These are phyloP conservation scores for Cladosporium sphaerospermum DNA, from an alignment of 2,329 filamentous ascomycete species.

Conservation along the genomic window DNA sequence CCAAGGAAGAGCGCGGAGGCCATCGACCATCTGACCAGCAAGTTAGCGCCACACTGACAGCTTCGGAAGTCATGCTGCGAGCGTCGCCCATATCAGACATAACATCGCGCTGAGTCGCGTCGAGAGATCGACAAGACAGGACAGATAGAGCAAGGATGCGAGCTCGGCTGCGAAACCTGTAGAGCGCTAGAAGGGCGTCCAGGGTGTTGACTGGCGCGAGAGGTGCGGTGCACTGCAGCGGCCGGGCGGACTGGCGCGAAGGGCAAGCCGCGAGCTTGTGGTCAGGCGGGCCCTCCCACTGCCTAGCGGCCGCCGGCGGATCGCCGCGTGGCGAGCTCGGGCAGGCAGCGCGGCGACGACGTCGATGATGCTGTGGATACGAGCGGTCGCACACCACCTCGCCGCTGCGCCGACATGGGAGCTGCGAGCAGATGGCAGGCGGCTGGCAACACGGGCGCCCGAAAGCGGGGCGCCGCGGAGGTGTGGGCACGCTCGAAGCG, in stretches of 20 bases:
- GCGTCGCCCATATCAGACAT: slow-evolving; percentile 3
- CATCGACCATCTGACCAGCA: slow-evolving; percentile 72
- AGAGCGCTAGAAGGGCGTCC: slow-evolving; percentile 5
- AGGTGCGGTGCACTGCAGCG: slow-evolving; percentile 4
- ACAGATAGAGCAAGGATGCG: slow-evolving; percentile 7
- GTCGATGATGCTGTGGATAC: slow-evolving; percentile 13
- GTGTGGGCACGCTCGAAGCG: neutral
- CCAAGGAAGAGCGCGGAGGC: slow-evolving; percentile 83
- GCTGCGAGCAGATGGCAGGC: slow-evolving; percentile 5
- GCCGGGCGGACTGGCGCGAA: slow-evolving; percentile 11
- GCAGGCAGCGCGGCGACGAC: neutral
- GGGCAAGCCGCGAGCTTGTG: slow-evolving; percentile 23
- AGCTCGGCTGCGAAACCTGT: slow-evolving; percentile 9
- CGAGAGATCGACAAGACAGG: slow-evolving; percentile 8
- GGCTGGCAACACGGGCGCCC: neutral
- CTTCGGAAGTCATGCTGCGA: slow-evolving; percentile 6
- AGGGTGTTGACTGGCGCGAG: slow-evolving; percentile 1
- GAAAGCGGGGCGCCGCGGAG: slow-evolving; percentile 7
- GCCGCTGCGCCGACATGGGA: slow-evolving; percentile 7
- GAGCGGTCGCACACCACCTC: slow-evolving; percentile 11
- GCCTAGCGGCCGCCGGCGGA: slow-evolving; percentile 24
- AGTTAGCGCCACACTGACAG: slow-evolving; percentile 11
- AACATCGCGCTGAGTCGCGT: slow-evolving; percentile 9
- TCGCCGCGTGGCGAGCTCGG: slow-evolving; percentile 21
- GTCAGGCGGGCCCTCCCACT: slow-evolving; percentile 28